Evolutionary conservation across 495 filamentous ascomycete species (phyloP).

Genomic region (Aspergillus cristatus): DNA sequence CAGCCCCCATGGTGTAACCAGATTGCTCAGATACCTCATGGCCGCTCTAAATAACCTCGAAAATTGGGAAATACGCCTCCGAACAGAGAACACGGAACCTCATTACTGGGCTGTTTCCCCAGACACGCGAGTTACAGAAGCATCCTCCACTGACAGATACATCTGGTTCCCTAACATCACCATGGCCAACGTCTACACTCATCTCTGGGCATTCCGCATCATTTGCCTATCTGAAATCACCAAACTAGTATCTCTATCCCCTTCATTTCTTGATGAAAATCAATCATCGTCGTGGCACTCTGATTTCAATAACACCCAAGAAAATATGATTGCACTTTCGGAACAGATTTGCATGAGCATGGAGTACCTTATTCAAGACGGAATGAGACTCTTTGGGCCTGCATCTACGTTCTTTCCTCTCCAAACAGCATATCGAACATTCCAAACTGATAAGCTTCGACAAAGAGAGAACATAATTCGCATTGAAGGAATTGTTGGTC

Average conservation of each 20-base stretch:
- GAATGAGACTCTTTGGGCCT: constrained; percentile 33
- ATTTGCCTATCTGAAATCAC: constrained; percentile 22
- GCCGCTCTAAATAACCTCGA: constrained; percentile 1
- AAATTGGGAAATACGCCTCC: constrained; percentile 8
- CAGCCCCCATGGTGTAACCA: neutral
- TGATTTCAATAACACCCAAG: neutral
- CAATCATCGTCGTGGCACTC: neutral
- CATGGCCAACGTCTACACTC: constrained; percentile 23
- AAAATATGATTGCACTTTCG: constrained; percentile 8
- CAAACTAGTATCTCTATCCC: constrained; percentile 2
- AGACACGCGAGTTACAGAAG: too few species aligned
- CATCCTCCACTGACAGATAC: too few species aligned
- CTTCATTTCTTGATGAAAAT: neutral
- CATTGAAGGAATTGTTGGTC: neutral
- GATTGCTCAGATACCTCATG: neutral
- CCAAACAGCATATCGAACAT: constrained; percentile 2
- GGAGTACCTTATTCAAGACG: constrained; percentile 29
- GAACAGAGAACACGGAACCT: neutral
- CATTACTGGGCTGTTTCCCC: too few species aligned
- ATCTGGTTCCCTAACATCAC: constrained; percentile 27
- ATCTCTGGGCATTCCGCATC: constrained; percentile 27
- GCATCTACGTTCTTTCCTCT: constrained; percentile 24
- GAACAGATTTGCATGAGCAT: constrained; percentile 25
- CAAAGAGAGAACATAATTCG: neutral
- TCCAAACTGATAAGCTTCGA: neutral